Evolutionary conservation across 2,329 filamentous ascomycete genomes (phyloP).

Genomic region (Xylariales sp.): DNA sequence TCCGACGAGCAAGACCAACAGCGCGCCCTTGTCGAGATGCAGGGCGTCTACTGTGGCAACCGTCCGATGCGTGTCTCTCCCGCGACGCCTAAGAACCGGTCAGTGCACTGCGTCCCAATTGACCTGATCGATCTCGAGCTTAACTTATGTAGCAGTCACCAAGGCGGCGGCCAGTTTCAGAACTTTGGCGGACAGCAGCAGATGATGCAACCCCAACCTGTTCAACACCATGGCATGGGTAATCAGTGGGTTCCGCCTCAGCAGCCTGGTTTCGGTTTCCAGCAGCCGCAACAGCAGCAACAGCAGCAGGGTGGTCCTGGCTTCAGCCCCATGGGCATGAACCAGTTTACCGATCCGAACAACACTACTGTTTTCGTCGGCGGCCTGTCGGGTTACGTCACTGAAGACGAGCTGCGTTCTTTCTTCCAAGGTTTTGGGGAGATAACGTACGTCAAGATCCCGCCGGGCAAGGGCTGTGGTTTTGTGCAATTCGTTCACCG

Average conservation of each 20-base stretch:
- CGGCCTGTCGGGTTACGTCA: constrained; percentile 94
- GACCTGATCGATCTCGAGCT: constrained; percentile 1
- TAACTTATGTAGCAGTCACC: constrained; percentile 29
- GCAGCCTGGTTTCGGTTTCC: too few species aligned
- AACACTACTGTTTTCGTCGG: constrained; percentile 99
- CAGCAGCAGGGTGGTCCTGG: constrained; percentile 33
- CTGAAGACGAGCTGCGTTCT: constrained; percentile 97
- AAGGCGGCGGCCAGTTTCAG: constrained; percentile 33
- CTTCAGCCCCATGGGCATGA: constrained; percentile 65
- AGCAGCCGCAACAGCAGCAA: constrained; percentile 36
- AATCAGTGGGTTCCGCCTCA: constrained; percentile 29
- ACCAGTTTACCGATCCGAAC: constrained; percentile 99
- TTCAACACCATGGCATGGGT: constrained; percentile 38
- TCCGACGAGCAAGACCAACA: constrained; percentile 94
- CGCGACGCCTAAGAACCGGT: constrained; percentile 91
- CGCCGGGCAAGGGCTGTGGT: constrained; percentile 96
- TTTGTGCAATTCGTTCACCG: constrained; percentile 99
- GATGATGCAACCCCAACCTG: constrained; percentile 32
- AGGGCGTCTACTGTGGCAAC: constrained; percentile 98
- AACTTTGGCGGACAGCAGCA: constrained; percentile 33
- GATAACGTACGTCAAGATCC: constrained; percentile 99
- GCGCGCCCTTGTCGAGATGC: constrained; percentile 94
- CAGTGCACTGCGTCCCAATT: constrained; percentile 18
- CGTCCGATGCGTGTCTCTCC: constrained; percentile 98
- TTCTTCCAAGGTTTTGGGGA: constrained; percentile 99